A percentile compares a stretch with the other conserved stretches of the same genome.
These are phyloP conservation scores for Cryphonectria carpinicola DNA, from an alignment of 2,329 filamentous ascomycete genomes.

Conservation along the genomic window DNA sequence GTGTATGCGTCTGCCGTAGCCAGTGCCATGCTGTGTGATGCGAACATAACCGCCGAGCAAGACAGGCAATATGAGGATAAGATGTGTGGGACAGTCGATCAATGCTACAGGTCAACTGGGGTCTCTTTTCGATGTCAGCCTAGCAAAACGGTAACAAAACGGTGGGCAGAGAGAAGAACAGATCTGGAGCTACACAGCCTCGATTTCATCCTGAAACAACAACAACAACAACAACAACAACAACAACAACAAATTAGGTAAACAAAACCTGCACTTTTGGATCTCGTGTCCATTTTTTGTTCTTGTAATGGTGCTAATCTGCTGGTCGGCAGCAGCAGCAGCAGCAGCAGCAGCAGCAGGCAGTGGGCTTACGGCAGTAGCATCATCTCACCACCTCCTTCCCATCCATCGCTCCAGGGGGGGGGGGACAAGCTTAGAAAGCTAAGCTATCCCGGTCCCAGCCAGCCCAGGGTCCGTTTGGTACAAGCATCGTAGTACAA, in stretches of 20 bases:
- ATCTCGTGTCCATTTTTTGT: background rate
- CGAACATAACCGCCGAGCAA: background rate
- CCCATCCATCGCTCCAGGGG: background rate
- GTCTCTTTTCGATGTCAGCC: background rate
- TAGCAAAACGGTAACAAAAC: background rate
- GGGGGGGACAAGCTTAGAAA: background rate
- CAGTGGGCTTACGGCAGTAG: background rate
- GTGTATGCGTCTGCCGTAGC: background rate
- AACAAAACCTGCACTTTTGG: background rate
- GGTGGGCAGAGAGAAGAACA: background rate
- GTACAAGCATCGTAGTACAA: background rate
- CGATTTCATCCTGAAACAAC: background rate
- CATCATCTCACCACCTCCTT: constrained; percentile 4
- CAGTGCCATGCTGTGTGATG: background rate
- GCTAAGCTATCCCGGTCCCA: background rate
- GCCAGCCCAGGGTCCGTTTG: background rate
- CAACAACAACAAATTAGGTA: background rate
- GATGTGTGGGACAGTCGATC: background rate
- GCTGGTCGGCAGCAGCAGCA: background rate
- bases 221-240: background rate
- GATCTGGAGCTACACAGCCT: background rate
- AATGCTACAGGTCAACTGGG: background rate
- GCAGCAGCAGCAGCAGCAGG: too few relatives aligned
- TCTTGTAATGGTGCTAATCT: background rate
- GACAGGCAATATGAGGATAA: background rate